Conservation (phyloP, 768 basidiomycete species). For the Scleroderma citrinum region DNA sequence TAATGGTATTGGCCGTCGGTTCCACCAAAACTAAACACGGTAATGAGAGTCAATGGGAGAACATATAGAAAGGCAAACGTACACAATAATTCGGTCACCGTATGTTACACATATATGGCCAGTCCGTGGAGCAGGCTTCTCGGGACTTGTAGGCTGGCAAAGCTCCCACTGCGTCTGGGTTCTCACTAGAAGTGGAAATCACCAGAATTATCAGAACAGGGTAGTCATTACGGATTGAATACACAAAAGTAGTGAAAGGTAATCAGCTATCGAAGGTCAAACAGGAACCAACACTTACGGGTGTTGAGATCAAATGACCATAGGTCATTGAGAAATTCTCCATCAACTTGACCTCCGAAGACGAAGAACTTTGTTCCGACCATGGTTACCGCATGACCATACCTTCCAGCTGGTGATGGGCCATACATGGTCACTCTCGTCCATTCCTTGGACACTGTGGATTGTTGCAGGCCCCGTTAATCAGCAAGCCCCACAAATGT, state of each 20-base stretch:
- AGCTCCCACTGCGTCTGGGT: slow-evolving; percentile 81
- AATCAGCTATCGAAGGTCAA: slow-evolving; percentile 1
- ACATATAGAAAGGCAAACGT: slow-evolving; percentile 28
- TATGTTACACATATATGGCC: slow-evolving; percentile 86
- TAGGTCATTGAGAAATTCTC: slow-evolving; percentile 89
- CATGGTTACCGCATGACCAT: slow-evolving; percentile 96
- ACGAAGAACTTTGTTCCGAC: slow-evolving; percentile 86
- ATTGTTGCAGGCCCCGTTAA: slow-evolving; percentile 1
- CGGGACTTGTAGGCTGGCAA: slow-evolving; percentile 54
- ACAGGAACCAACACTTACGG: slow-evolving; percentile 42
- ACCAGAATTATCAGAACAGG: too few relatives aligned
- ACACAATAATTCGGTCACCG: slow-evolving; percentile 83
- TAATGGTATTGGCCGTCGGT: slow-evolving; percentile 99
- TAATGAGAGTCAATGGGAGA: slow-evolving; percentile 10
- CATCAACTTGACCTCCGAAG: slow-evolving; percentile 95
- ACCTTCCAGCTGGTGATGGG: slow-evolving; percentile 77
- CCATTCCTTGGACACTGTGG: slow-evolving; percentile 91
- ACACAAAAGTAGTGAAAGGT: background rate
- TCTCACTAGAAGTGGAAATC: slow-evolving; percentile 51
- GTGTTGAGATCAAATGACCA: slow-evolving; percentile 97
- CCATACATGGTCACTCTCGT: slow-evolving; percentile 78
- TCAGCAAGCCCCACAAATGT: background rate
- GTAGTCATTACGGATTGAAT: too few relatives aligned
- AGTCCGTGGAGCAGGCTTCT: slow-evolving; percentile 75
- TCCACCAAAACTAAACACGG: slow-evolving; percentile 76